Evolutionary conservation across 805 yeast genomes (phyloP).

Genomic region (Saccharomyces cerevisiae): DNA sequence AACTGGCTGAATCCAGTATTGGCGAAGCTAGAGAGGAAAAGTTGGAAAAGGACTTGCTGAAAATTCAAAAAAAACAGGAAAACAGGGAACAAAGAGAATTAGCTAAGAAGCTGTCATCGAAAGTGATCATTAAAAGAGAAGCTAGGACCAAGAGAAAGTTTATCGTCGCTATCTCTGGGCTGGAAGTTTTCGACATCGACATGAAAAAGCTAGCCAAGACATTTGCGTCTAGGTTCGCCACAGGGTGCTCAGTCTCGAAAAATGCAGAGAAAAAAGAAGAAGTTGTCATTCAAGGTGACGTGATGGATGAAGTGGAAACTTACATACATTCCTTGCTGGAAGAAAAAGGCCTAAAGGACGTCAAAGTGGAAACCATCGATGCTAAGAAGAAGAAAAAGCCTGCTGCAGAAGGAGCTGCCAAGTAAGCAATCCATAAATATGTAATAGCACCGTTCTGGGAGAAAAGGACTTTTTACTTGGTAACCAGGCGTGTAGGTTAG

Average conservation of each 20-base stretch:
- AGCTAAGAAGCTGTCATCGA: conserved; percentile 68
- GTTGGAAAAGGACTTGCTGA: conserved; percentile 72
- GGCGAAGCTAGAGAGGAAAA: conserved; percentile 73
- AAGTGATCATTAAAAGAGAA: conserved; percentile 74
- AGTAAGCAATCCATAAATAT: neutral
- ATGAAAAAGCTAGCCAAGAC: conserved; percentile 86
- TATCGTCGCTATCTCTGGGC: conserved; percentile 76
- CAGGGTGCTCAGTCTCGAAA: conserved; percentile 89
- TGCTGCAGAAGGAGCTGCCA: conserved; percentile 12
- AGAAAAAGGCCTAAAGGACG: conserved; percentile 74
- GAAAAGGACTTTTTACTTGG: neutral
- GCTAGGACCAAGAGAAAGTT: conserved; percentile 86
- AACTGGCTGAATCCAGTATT: conserved; percentile 46
- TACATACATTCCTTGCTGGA: conserved; percentile 61
- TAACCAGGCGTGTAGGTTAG: neutral
- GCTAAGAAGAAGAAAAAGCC: conserved; percentile 68
- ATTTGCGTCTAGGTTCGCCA: conserved; percentile 89
- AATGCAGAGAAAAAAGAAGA: conserved; percentile 89
- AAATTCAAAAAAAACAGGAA: conserved; percentile 79
- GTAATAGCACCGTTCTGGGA: neutral
- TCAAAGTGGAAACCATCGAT: conserved; percentile 82
- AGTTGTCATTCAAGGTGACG: conserved; percentile 88
- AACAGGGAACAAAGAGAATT: conserved; percentile 78
- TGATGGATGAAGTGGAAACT: conserved; percentile 80
- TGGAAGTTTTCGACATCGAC: conserved; percentile 83